Percentiles rank a stretch among this genome's conserved stretches.
These are phyloP conservation scores for Apiotrichum veenhuisii DNA, from an alignment of 1,284 basidiomycete genomes.

Conservation along the genomic window DNA sequence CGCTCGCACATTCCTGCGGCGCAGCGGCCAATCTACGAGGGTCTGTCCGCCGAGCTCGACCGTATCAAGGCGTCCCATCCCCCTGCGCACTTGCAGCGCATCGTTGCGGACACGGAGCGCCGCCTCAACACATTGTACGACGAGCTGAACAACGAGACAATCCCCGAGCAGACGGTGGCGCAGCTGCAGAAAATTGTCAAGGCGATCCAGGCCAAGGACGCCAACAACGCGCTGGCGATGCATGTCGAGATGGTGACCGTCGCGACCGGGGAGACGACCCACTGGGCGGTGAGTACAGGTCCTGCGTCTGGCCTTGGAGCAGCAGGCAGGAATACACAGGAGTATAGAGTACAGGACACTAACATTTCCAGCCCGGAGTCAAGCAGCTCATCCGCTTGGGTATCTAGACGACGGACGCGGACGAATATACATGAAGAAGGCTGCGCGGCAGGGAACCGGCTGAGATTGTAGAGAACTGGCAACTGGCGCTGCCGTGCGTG, in stretches of 20 bases:
- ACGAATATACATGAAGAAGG: too few relatives aligned
- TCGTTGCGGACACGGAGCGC: conserved; percentile 83
- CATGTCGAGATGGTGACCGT: conserved; percentile 74
- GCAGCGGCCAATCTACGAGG: conserved; percentile 63
- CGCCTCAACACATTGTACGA: conserved; percentile 85
- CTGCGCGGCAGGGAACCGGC: too few relatives aligned
- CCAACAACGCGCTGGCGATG: conserved; percentile 65
- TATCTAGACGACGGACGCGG: conserved; percentile 4
- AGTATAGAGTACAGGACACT: too few relatives aligned
- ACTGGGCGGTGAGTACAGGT: conserved; percentile 63
- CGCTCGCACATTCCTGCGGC: conserved; percentile 80
- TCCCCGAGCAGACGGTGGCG: conserved; percentile 67
- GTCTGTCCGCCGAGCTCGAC: conserved; percentile 62
- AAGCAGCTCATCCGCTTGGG: conserved; percentile 61
- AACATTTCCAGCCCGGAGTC: conserved; percentile 57
- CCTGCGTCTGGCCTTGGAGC: too few relatives aligned
- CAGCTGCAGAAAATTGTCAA: conserved; percentile 63
- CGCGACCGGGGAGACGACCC: conserved; percentile 72
- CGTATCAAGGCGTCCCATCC: conserved; percentile 58
- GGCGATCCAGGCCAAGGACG: conserved; percentile 70
- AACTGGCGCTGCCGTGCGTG: too few relatives aligned
- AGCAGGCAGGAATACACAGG: neutral
- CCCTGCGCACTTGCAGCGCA: conserved; percentile 65
- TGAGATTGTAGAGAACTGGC: too few relatives aligned
- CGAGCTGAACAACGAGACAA: conserved; percentile 81